Conservation (phyloP, 768 basidiomycete genomes). For the Leccinellum albellum region DNA sequence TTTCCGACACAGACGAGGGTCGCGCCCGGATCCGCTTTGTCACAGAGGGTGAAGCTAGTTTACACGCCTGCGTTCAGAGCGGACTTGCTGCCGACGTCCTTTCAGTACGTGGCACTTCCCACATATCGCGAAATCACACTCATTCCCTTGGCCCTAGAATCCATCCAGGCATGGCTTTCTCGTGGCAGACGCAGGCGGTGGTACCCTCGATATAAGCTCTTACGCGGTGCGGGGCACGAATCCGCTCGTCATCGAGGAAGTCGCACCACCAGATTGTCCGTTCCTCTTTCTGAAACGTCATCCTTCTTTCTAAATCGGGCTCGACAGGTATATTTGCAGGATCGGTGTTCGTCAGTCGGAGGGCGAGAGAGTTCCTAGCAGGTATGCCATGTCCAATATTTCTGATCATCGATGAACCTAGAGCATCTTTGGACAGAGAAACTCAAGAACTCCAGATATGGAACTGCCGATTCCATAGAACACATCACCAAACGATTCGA, state of each 20-base stretch:
- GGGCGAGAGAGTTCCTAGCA: constrained; percentile 69
- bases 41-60: constrained; percentile 80
- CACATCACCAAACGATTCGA: constrained; percentile 80
- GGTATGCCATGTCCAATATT: constrained; percentile 35
- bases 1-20: constrained; percentile 71
- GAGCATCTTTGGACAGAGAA: constrained; percentile 47
- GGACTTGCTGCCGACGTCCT: constrained; percentile 76
- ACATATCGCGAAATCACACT: background rate
- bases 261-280: constrained; percentile 79
- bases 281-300: constrained; percentile 1
- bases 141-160: constrained; percentile 41
- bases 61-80: constrained; percentile 76
- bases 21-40: constrained; percentile 74
- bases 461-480: constrained; percentile 64
- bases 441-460: constrained; percentile 69
- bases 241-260: constrained; percentile 77
- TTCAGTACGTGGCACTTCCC: constrained; percentile 43
- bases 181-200: constrained; percentile 78
- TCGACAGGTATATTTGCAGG: constrained; percentile 72
- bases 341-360: constrained; percentile 75
- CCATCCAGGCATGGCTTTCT: constrained; percentile 75
- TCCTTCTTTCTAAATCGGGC: constrained; percentile 4
- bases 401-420: background rate
- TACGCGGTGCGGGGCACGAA: constrained; percentile 68
- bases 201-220: constrained; percentile 77